Evolutionary conservation across 2,329 filamentous ascomycete genomes (phyloP).

Genomic region (Venturia carpophila): DNA sequence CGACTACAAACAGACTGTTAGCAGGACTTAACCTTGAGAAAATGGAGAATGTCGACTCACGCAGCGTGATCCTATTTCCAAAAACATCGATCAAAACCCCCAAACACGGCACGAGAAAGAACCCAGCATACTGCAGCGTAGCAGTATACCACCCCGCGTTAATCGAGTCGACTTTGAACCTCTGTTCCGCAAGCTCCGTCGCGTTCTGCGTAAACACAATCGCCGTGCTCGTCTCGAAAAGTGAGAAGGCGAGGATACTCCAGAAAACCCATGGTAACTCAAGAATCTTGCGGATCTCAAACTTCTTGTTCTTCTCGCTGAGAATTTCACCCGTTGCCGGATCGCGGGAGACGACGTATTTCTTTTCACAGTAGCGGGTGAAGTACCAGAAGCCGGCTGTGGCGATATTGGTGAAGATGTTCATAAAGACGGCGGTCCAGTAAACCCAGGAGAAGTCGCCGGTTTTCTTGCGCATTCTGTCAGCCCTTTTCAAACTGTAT

Average conservation of each 20-base stretch:
- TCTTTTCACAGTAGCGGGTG: constrained; percentile 42
- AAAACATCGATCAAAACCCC: constrained; percentile 50
- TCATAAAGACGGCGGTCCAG: constrained; percentile 57
- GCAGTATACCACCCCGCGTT: constrained; percentile 55
- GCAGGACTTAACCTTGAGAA: not conserved
- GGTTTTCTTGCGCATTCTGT: constrained; percentile 34
- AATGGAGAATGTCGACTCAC: constrained; percentile 25
- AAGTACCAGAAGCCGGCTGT: constrained; percentile 50
- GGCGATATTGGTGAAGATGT: constrained; percentile 52
- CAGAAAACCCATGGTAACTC: constrained; percentile 54
- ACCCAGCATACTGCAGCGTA: constrained; percentile 48
- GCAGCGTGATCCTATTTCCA: constrained; percentile 44
- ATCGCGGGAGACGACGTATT: constrained; percentile 43
- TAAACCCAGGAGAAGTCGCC: constrained; percentile 56
- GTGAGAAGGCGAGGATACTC: constrained; percentile 46
- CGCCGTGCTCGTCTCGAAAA: constrained; percentile 52
- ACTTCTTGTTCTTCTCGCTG: constrained; percentile 52
- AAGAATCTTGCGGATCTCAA: constrained; percentile 49
- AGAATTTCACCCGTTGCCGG: constrained; percentile 51
- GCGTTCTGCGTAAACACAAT: constrained; percentile 49
- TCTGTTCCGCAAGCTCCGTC: constrained; percentile 53
- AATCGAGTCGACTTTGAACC: constrained; percentile 48
- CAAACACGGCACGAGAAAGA: constrained; percentile 51
- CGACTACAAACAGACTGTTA: constrained; percentile 23
- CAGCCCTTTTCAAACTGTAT: not conserved